Percentiles rank a stretch among this genome's conserved stretches.
phyloP scores from a whole-genome alignment of 2,329 filamentous ascomycete species.

The Rhynchosporium graminicola region DNA sequence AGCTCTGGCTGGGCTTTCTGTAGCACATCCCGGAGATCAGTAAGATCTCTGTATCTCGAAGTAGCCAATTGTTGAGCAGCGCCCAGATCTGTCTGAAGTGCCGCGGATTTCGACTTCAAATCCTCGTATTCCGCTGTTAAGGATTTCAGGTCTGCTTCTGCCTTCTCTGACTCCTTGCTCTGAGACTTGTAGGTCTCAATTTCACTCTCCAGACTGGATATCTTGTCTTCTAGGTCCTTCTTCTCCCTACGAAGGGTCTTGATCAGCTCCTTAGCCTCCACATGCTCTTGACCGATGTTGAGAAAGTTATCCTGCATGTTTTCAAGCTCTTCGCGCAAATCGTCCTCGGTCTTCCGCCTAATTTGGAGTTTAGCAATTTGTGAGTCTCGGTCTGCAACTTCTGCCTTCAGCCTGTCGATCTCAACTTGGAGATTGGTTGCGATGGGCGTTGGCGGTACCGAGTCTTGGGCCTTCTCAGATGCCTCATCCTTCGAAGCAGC shows the following conservation, averaged over 20 bases:
- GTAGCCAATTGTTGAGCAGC: constrained; percentile 86
- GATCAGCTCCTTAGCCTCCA: constrained; percentile 76
- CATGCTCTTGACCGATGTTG: constrained; percentile 78
- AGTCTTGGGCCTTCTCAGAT: constrained; percentile 24
- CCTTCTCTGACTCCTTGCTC: constrained; percentile 36
- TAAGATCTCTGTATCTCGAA: constrained; percentile 83
- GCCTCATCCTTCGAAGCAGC: constrained; percentile 37
- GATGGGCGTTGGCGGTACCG: constrained; percentile 20
- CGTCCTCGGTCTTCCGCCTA: constrained; percentile 74
- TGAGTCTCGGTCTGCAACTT: constrained; percentile 49
- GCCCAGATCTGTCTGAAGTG: constrained; percentile 78
- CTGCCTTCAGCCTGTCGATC: constrained; percentile 35
- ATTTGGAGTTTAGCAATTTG: constrained; percentile 71
- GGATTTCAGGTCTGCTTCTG: constrained; percentile 36
- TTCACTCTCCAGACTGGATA: constrained; percentile 71
- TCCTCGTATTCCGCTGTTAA: constrained; percentile 61
- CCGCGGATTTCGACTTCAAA: constrained; percentile 67
- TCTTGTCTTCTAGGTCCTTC: constrained; percentile 60
- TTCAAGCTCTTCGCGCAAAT: constrained; percentile 82
- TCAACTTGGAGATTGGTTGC: constrained; percentile 34
- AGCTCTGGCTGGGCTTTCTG: constrained; percentile 87
- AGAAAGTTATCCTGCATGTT: constrained; percentile 77
- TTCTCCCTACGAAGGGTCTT: constrained; percentile 73
- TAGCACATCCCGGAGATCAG: constrained; percentile 75
- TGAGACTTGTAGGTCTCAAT: constrained; percentile 47